Evolutionary conservation across 2,329 filamentous ascomycete species (phyloP), one percentile per base, ranked within the genome.

Genomic region (Ceratocystis albifundus): DNA sequence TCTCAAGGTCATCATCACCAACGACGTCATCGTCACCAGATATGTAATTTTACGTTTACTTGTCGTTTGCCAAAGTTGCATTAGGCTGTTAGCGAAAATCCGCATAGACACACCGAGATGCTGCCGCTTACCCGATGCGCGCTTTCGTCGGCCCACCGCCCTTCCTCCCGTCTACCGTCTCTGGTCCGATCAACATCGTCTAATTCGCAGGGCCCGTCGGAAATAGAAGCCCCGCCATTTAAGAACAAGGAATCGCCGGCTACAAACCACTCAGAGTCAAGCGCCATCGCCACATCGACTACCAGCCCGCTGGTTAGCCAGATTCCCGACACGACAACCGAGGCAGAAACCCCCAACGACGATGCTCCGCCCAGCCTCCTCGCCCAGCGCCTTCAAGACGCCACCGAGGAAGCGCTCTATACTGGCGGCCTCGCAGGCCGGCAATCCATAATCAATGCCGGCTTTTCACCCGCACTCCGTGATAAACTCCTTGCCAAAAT

Each of bases 391-490:
- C 77, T 88, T 7, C 76, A 83, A 68, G 78, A 86, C 71, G 84
- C 85, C 1, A 87, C 85, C 1, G 84, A 87, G 70, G 83, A 87
- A 65, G 82, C 80, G 1, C 75, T 88, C 0, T 71, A 84, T 32
- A 81, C 79, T 1, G 84, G 83, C 41, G 84, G 84, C n/a, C 76
- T 77, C 66, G 80, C 83, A 12, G 84, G 84, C n/a, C 78, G 78
- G 53, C 81, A 79, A 30, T 82, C 84, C 4, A 75, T 87, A 25
- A 79, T 85, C 70, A 82, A 87, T 67, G 82, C 83, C 6, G 84
- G 84, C 4, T 87, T 88, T 74, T 84, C 82, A 44, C 80, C 84
- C 5, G 84, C 86, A 70, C 76, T 88, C 32, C 87, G 86, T 70
- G 76, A 79, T 65, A 79, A 77, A 66, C 76, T 88, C 0, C 74